Base-by-base conservation (phyloP, 2,329 filamentous ascomycete species). In the Pseudofabraea citricarpa region DNA sequence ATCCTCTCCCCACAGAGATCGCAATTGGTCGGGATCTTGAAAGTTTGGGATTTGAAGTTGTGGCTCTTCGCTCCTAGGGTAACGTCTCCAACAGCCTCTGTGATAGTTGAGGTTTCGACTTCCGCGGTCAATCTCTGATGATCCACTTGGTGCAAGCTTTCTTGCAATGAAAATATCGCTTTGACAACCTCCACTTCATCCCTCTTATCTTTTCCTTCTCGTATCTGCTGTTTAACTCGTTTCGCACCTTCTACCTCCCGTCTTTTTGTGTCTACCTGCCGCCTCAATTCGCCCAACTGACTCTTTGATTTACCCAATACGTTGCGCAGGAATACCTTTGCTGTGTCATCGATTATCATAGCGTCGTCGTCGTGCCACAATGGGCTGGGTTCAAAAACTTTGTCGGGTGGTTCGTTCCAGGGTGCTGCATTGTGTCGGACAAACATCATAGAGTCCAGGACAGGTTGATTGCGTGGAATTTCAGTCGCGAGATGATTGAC, bases 11-110 rank as follows among this genome's bases (percentile, higher is more conserved):
- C 90, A 56, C 93, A 98, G 10, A 96, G 75, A 64, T 98, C 93
- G 68, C 93, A 98, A 63, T 97, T 97, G 4, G 93, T 98, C 0
- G 94, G 94, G 48, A 98, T 95, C 65, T 97, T 97, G 75, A 97
- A 98, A 0, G 93, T 97, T 61, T 97, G 90, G n/a, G 88, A 83
- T 67, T 95, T 95, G 76, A 98, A 98, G 59, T 95, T 93, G 71
- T 98, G 93, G 59, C 90, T 95, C 63, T 89, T 89, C 9, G 90
- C 90, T 15, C 91, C 91, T 16, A 95, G 72, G 2, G 90, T 95
- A 43, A 98, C 78, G 61, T 98, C 93, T 26, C 93, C 93, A 3
- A 96, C 91, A 0, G 83, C 87, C 8, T 83, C 74, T n/a, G 89
- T 91, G 59, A 98, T 95, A 2, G 90, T 95, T 1, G 86, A 85